A percentile compares a stretch with the other conserved stretches of the same genome.
phyloP scores from a whole-genome alignment of 1,284 basidiomycete genomes.

The Leccinum angustisporum region DNA sequence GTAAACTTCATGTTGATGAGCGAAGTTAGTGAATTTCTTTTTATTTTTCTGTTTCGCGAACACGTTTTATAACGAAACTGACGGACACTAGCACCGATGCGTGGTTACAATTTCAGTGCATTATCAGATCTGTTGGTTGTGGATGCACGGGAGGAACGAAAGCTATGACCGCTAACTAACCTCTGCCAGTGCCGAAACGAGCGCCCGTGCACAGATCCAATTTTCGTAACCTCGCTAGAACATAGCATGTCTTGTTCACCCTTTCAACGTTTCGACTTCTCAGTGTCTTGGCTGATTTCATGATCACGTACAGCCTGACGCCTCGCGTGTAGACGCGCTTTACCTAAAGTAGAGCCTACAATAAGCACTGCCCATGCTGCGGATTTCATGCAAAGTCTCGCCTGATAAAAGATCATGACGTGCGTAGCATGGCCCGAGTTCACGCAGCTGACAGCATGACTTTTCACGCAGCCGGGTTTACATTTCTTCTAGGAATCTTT shows the following conservation, averaged over 20 bases:
- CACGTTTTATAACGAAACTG: neutral
- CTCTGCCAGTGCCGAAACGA: no score
- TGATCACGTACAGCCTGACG: neutral
- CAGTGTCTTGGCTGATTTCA: neutral
- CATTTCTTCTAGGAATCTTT: neutral
- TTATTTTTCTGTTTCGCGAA: neutral
- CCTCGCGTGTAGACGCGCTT: neutral
- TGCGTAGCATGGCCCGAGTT: no score
- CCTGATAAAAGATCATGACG: no score
- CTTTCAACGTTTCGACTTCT: neutral
- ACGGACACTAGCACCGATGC: no score
- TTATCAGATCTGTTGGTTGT: neutral
- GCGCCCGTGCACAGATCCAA: no score
- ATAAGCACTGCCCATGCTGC: no score
- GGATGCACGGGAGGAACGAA: neutral
- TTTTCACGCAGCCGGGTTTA: neutral
- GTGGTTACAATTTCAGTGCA: neutral
- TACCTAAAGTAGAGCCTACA: neutral
- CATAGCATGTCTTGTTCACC: no score
- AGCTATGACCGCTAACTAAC: neutral
- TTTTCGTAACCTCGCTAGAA: neutral
- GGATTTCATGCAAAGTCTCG: no score
- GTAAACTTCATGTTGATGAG: slow-evolving; percentile 2
- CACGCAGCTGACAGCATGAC: neutral
- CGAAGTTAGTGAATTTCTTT: neutral